Evolutionary conservation across 2,329 filamentous ascomycete species (phyloP).

Genomic region (Thielaviopsis populi): DNA sequence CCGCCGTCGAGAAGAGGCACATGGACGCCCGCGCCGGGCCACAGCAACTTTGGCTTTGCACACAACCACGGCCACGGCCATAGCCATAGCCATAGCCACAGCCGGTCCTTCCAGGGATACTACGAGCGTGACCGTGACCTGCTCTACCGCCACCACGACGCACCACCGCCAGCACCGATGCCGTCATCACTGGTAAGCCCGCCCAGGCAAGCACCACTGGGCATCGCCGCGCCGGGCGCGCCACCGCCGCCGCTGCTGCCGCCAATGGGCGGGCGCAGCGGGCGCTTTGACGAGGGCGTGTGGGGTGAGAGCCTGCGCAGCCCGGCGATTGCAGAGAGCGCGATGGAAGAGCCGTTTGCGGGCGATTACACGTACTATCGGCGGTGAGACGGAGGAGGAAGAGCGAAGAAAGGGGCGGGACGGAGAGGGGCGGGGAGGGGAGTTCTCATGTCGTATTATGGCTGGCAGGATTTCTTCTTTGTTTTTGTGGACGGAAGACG

Average conservation of each 20-base stretch:
- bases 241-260: background rate
- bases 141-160: background rate
- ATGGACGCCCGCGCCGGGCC: constrained; percentile 7
- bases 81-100: constrained; percentile 6
- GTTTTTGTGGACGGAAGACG: background rate
- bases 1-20: constrained; percentile 7
- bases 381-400: background rate
- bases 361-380: background rate
- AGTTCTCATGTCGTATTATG: no score
- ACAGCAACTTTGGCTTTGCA: constrained; percentile 6
- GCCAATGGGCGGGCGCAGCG: background rate
- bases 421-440: background rate
- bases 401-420: background rate
- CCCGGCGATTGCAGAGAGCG: background rate
- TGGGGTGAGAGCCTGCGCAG: constrained; percentile 3
- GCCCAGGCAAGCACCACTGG: background rate
- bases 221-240: background rate
- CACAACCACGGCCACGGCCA: background rate
- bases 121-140: constrained; percentile 8
- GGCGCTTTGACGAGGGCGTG: background rate
- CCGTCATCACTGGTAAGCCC: background rate
- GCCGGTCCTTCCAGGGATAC: constrained; percentile 7
- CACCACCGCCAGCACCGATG: constrained; percentile 10
- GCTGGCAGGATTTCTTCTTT: background rate
- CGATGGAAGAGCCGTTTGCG: constrained; percentile 1